Percentiles rank a stretch among this genome's conserved stretches.
Evolutionary conservation across 768 basidiomycete genomes (phyloP).

Genomic region (Leucocoprinus sp.): DNA sequence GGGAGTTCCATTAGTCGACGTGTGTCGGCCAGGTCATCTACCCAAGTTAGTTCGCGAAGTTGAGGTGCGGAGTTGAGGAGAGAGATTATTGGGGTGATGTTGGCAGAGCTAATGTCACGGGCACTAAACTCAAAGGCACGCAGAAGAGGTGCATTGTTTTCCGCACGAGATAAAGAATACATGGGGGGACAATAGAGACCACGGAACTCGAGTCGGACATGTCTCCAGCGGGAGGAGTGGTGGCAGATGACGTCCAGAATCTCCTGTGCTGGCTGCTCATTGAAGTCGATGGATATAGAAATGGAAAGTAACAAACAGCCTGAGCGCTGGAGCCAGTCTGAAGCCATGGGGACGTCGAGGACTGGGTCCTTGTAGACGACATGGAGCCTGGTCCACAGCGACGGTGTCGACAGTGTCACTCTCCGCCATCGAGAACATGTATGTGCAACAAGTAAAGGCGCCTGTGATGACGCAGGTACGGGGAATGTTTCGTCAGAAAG

Average conservation of each 20-base stretch:
- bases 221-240: constrained; percentile 23
- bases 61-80: constrained; percentile 21
- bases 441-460: constrained; percentile 23
- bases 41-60: constrained; percentile 24
- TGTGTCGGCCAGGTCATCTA: constrained; percentile 26
- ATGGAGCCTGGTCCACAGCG: constrained; percentile 24
- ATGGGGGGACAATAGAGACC: constrained; percentile 23
- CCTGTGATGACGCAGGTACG: constrained; percentile 17
- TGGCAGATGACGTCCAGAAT: constrained; percentile 23
- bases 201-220: constrained; percentile 25
- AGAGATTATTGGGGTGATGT: constrained; percentile 21
- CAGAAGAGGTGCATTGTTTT: constrained; percentile 19
- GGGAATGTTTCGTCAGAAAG: constrained; percentile 20
- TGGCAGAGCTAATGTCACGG: constrained; percentile 23
- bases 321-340: constrained; percentile 23
- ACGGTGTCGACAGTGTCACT: constrained; percentile 20
- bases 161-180: constrained; percentile 22
- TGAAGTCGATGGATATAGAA: constrained; percentile 25
- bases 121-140: constrained; percentile 26
- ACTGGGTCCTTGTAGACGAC: constrained; percentile 22
- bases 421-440: constrained; percentile 22
- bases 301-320: constrained; percentile 20
- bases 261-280: constrained; percentile 22
- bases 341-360: constrained; percentile 19
- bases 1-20: constrained; percentile 23